Conservation (phyloP, 225 moss, liverwort and hornwort species). For the Sphagnum contortum region DNA sequence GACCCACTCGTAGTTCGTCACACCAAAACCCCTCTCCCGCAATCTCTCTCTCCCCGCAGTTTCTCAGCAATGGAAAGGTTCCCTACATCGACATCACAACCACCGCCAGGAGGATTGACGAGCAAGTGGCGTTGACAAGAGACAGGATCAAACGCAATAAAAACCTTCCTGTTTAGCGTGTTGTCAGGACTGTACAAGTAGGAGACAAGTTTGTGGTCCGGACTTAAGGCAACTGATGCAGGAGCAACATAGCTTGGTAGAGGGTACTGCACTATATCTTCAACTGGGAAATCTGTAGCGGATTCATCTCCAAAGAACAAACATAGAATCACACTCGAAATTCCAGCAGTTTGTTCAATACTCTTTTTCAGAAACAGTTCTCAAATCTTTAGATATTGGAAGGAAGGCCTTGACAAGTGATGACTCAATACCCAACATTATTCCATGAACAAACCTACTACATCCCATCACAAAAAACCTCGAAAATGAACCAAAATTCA, state of each 20-base stretch:
- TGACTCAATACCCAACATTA: too few species aligned
- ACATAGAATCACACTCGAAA: too few species aligned
- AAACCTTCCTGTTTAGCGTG: conserved; percentile 96
- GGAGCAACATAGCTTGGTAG: conserved; percentile 97
- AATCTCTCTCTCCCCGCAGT: conserved; percentile 65
- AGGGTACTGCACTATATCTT: conserved; percentile 97
- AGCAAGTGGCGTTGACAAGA: conserved; percentile 74
- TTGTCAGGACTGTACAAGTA: conserved; percentile 95
- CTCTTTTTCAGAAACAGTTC: too few species aligned
- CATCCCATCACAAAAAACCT: too few species aligned
- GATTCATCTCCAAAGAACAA: conserved; percentile 47
- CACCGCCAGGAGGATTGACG: conserved; percentile 86
- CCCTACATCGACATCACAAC: conserved; percentile 78
- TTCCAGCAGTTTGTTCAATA: too few species aligned
- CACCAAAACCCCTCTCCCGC: conserved; percentile 90
- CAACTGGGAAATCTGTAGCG: conserved; percentile 76
- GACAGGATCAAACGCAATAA: conserved; percentile 78
- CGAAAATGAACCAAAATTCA: too few species aligned
- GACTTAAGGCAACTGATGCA: conserved; percentile 92
- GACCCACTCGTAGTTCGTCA: conserved; percentile 97
- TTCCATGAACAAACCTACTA: too few species aligned
- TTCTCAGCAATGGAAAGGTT: conserved; percentile 93
- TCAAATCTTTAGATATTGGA: too few species aligned
- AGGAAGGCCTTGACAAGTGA: too few species aligned
- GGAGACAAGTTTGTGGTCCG: conserved; percentile 88